Conservation (phyloP, 345 rosid genomes). For the Zanthoxylum bungeanum region DNA sequence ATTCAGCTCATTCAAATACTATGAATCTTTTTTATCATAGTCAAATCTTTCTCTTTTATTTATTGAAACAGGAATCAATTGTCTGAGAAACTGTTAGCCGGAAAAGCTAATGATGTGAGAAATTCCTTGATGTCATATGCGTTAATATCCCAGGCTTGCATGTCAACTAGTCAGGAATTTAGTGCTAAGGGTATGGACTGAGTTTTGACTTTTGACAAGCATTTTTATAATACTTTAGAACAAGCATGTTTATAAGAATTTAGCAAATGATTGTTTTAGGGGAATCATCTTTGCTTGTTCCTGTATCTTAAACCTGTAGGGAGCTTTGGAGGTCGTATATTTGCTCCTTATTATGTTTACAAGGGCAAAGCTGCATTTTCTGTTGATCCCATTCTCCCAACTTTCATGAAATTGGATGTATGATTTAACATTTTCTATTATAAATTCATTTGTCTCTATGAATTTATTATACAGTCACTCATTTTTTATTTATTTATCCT, state of each 20-base stretch:
- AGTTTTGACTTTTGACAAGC: background rate
- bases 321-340: conserved; percentile 43
- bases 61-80: conserved; percentile 34
- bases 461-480: background rate
- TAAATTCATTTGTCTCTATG: conserved; percentile 3
- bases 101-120: conserved; percentile 19
- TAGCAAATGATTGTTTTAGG: background rate
- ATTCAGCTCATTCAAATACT: background rate
- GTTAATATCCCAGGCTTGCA: conserved; percentile 31
- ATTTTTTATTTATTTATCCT: background rate
- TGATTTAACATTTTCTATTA: background rate
- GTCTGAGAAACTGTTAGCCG: conserved; percentile 22
- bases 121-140: conserved; percentile 34
- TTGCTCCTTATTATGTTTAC: conserved; percentile 68
- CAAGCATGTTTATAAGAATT: background rate
- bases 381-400: conserved; percentile 67
- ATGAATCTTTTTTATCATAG: background rate
- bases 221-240: no score
- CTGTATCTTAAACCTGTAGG: conserved; percentile 21
- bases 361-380: conserved; percentile 93
- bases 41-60: background rate
- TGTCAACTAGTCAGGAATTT: conserved; percentile 38
- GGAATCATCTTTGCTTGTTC: background rate
- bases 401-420: conserved; percentile 57
- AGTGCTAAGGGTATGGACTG: conserved; percentile 32